Percentiles rank a stretch among this genome's conserved stretches.
phyloP scores from a whole-genome alignment of 768 basidiomycete genomes.

The Podaxis rugospora region DNA sequence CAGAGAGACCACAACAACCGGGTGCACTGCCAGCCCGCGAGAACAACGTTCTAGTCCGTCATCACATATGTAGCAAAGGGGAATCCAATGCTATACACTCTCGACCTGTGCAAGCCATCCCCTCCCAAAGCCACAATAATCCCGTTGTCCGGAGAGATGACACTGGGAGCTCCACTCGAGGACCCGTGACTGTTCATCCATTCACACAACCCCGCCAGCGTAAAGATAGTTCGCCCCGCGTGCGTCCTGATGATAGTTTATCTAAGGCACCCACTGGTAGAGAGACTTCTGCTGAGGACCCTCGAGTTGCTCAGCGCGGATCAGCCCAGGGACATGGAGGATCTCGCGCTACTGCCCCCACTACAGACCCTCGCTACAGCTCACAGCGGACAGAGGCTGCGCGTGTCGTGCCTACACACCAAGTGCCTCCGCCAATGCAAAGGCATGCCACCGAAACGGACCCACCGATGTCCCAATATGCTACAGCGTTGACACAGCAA shows the following conservation, averaged over 20 bases:
- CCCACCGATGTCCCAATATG: background rate
- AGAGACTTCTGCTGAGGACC: background rate
- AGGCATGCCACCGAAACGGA: background rate
- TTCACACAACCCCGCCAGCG: background rate
- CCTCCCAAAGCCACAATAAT: background rate
- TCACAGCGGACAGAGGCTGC: background rate
- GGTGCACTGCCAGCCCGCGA: background rate
- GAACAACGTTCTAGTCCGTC: background rate
- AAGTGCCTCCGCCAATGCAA: background rate
- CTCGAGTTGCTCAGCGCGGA: background rate
- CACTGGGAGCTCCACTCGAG: background rate
- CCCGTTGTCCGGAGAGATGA: background rate
- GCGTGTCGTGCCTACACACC: background rate
- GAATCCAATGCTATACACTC: background rate
- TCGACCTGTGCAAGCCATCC: background rate
- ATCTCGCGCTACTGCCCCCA: background rate
- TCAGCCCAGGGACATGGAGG: background rate
- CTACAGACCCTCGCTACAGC: background rate
- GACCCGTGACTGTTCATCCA: background rate
- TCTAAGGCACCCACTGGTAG: background rate
- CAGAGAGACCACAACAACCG: background rate
- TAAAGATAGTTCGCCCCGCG: slow-evolving; percentile 1
- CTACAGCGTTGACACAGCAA: background rate
- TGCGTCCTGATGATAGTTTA: background rate
- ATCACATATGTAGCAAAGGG: background rate